A percentile compares a stretch with the other conserved stretches of the same genome.
Evolutionary conservation across 2,329 filamentous ascomycete species (phyloP).

Genomic region (Verticillium longisporum): DNA sequence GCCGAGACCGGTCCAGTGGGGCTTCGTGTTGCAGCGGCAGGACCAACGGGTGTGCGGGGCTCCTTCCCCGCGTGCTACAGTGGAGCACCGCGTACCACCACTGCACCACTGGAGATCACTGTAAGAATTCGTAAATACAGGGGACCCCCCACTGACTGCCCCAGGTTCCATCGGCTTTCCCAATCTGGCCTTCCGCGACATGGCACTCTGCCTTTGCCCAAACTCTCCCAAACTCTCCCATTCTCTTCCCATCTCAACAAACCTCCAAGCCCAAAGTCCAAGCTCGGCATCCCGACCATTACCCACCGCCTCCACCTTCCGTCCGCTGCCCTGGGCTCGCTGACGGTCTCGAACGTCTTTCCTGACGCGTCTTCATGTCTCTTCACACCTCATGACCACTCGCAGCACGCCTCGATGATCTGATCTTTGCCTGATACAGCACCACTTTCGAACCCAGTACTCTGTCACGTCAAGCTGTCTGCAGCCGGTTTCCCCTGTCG

Average conservation of each 20-base stretch:
- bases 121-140: not conserved
- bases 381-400: not conserved
- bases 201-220: not conserved
- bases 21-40: not conserved
- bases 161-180: not conserved
- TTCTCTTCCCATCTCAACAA: not conserved
- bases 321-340: not conserved
- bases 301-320: not conserved
- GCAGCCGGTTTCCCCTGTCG: constrained; percentile 1
- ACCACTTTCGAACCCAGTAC: not conserved
- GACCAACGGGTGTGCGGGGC: not conserved
- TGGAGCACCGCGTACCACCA: not conserved
- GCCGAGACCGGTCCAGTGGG: not conserved
- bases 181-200: not conserved
- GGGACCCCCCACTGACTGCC: not conserved
- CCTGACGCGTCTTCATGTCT: not conserved
- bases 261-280: not conserved
- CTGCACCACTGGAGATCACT: not conserved
- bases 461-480: not conserved
- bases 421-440: not conserved
- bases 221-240: not conserved
- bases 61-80: not conserved
- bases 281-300: not conserved
- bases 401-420: not conserved
- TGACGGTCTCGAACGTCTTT: not conserved